Evolutionary conservation across 2,329 filamentous ascomycete genomes (phyloP).

Genomic region (Fusarium sterilihyphosum): DNA sequence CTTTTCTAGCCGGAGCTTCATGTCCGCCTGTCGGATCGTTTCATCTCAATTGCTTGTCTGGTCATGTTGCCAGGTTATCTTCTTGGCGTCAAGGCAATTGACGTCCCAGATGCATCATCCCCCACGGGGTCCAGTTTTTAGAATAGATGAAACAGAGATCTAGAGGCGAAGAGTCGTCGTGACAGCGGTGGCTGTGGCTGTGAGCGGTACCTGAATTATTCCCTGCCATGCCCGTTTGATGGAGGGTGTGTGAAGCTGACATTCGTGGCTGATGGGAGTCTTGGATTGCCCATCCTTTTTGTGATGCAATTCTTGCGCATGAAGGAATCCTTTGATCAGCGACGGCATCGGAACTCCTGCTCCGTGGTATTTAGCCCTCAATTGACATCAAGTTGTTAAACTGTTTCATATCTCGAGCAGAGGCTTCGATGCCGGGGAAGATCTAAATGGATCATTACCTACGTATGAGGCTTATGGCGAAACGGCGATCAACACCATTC

Average conservation of each 20-base stretch:
- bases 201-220: slow-evolving; percentile 4
- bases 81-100: background rate
- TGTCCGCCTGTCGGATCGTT: background rate
- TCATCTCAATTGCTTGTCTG: background rate
- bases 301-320: slow-evolving; percentile 10
- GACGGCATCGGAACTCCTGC: background rate
- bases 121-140: background rate
- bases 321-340: background rate
- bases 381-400: background rate
- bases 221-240: background rate
- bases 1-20: background rate
- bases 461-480: background rate
- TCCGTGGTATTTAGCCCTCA: background rate
- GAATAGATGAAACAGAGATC: background rate
- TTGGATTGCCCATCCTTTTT: background rate
- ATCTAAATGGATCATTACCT: background rate
- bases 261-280: background rate
- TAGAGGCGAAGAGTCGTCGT: background rate
- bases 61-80: background rate
- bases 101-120: background rate
- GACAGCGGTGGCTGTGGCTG: background rate
- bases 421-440: background rate
- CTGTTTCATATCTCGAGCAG: background rate
- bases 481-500: background rate
- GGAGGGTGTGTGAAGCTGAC: background rate